Evolutionary conservation across 495 filamentous ascomycete genomes (phyloP), one percentile per base, ranked within the genome.

Genomic region (Hyaloscypha variabilis): DNA sequence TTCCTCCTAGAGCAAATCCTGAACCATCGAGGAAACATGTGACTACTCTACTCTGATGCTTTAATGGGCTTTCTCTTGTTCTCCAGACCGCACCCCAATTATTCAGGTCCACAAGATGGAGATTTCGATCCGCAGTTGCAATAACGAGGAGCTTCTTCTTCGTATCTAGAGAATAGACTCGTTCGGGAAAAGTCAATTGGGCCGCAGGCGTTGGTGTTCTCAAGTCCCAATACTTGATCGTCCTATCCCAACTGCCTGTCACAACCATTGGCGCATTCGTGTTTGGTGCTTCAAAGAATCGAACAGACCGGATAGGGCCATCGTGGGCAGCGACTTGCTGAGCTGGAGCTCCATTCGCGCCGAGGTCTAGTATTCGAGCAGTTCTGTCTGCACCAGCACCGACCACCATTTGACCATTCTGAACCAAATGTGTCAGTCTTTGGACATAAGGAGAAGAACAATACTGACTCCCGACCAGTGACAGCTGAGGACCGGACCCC

Each of bases 161-260:
- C 17, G 91, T 87, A 73, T 96, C 93, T 85, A 97, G 91, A 29
- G 87, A 83, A 78, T 96, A 97, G 39, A 96, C 83, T 51, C 91
- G 87, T 66, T 97, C 92, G 64, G 88, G 86, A 66, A 87, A 88
- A 23, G 83, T 74, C 3, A 97, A 64, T 13, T 78, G 77, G 3
- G 82, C 90, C 52, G 89, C 85, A 8, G 91, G 86, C 23, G 51
- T 50, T 39, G 80, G 74, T 62, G 84, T 79, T 31, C 92, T 87
- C 49, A 97, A 75, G 75, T 98, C 94, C 94, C 94, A 98, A 78
- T 93, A 96, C 74, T 94, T 96, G 74, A 98, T 79, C 2, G 87
- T 95, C 78, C 94, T 94, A 78, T 98, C 94, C 94, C 94, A 98
- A 3, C 90, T 92, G 34, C 94, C 94, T 1, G 94, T 95, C 25